Percentiles rank a stretch among this genome's conserved stretches.
phyloP scores from a whole-genome alignment of 2,329 filamentous ascomycete species.

The Chaetomiaceae sp. region DNA sequence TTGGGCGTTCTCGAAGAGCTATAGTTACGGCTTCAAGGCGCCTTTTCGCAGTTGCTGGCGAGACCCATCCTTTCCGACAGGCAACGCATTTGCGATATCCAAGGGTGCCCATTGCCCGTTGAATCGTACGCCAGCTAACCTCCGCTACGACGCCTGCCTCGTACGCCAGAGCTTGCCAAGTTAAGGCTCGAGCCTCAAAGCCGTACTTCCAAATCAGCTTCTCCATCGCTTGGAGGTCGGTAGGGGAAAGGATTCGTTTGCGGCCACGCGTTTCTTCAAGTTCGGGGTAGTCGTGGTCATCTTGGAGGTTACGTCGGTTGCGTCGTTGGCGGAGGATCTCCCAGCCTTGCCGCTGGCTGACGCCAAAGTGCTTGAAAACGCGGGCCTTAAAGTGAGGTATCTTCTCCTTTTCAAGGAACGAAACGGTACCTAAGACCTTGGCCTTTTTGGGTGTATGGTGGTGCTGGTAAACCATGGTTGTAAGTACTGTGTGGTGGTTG shows the following conservation, averaged over 20 bases:
- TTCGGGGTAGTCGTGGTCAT: background rate
- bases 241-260: background rate
- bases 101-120: too few relatives aligned
- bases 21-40: too few relatives aligned
- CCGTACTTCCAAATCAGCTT: background rate
- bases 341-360: background rate
- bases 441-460: background rate
- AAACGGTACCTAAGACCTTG: background rate
- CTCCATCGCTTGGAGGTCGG: background rate
- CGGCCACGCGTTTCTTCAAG: background rate
- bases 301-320: background rate
- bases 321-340: background rate
- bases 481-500: background rate
- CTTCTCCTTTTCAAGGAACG: background rate
- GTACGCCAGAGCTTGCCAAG: background rate
- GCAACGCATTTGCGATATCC: too few relatives aligned
- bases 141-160: too few relatives aligned
- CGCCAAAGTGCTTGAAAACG: background rate
- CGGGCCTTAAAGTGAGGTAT: background rate
- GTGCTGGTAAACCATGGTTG: background rate
- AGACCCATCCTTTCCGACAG: too few relatives aligned
- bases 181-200: background rate
- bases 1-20: too few relatives aligned
- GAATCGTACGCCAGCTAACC: too few relatives aligned
- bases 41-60: too few relatives aligned